phyloP scores from a whole-genome alignment of 108 stramenopile genomes.

The Skeletonema grethae region DNA sequence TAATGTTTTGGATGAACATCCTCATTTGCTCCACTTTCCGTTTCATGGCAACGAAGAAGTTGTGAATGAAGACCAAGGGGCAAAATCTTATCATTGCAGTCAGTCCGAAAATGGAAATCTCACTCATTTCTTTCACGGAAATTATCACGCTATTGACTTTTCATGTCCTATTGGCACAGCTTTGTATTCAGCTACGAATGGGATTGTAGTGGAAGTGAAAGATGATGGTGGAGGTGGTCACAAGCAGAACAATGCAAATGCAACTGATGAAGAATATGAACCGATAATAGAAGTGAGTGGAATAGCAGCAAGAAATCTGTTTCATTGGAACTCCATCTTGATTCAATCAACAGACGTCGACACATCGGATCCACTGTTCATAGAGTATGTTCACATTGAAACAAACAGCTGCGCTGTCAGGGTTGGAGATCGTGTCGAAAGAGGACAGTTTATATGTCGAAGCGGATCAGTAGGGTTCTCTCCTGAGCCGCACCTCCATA shows the following conservation, averaged over 20 bases:
- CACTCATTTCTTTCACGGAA: slow-evolving; percentile 88
- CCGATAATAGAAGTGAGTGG: slow-evolving; percentile 62
- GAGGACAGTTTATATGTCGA: slow-evolving; percentile 69
- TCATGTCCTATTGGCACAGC: slow-evolving; percentile 83
- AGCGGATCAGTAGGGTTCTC: slow-evolving; percentile 84
- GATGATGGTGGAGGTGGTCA: slow-evolving; percentile 26
- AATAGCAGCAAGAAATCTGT: slow-evolving; percentile 82
- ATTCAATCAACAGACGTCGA: slow-evolving; percentile 36
- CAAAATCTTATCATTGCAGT: slow-evolving; percentile 66
- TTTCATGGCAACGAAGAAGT: slow-evolving; percentile 30
- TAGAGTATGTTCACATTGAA: slow-evolving; percentile 88
- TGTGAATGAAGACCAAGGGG: slow-evolving; percentile 14
- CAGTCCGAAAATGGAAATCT: slow-evolving; percentile 82
- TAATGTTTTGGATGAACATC: slow-evolving; percentile 64
- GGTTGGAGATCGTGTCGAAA: slow-evolving; percentile 63
- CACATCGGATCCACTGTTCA: slow-evolving; percentile 53
- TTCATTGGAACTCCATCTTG: slow-evolving; percentile 85
- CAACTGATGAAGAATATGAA: slow-evolving; percentile 7
- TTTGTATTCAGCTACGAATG: slow-evolving; percentile 72
- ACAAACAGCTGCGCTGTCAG: slow-evolving; percentile 53
- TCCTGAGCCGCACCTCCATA: slow-evolving; percentile 85
- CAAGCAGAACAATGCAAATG: not conserved
- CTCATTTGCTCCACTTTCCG: slow-evolving; percentile 62
- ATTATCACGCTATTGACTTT: slow-evolving; percentile 87
- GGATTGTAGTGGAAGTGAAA: slow-evolving; percentile 62